Evolutionary conservation across 805 yeast genomes (phyloP).

Genomic region (Wickerhamiella brachini): DNA sequence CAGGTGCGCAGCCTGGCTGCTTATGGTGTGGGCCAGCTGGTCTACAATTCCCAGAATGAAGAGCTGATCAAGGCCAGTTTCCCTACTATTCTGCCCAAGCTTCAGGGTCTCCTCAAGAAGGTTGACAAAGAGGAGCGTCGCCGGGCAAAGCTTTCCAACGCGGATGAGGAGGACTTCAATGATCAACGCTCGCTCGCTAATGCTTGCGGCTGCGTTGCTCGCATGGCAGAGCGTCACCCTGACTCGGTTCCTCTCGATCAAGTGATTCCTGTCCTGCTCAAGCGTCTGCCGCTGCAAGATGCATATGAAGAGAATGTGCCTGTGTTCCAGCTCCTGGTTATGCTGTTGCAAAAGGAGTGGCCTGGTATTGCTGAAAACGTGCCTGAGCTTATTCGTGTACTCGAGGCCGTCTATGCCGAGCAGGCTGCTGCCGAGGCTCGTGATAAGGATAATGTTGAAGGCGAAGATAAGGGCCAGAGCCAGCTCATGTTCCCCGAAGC

Average conservation of each 20-base stretch:
- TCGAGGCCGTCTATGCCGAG: constrained; percentile 57
- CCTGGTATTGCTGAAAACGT: constrained; percentile 39
- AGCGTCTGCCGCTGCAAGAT: constrained; percentile 71
- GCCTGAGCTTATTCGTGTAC: constrained; percentile 44
- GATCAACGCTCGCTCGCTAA: constrained; percentile 79
- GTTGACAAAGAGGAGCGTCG: constrained; percentile 54
- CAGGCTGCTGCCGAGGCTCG: constrained; percentile 57
- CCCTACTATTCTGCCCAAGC: constrained; percentile 50
- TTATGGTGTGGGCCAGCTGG: constrained; percentile 78
- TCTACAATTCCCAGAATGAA: constrained; percentile 38
- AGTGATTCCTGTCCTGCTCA: constrained; percentile 57
- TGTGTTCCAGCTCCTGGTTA: constrained; percentile 62
- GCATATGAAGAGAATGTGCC: constrained; percentile 92
- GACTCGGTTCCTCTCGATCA: constrained; percentile 54
- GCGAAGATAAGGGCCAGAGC: constrained; percentile 66
- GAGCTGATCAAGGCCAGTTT: constrained; percentile 49
- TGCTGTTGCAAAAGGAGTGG: constrained; percentile 47
- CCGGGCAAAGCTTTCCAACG: constrained; percentile 27
- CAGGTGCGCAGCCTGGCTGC: constrained; percentile 85
- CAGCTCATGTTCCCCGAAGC: constrained; percentile 65
- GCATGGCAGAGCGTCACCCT: constrained; percentile 68
- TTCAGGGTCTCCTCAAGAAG: constrained; percentile 61
- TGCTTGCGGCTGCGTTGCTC: constrained; percentile 93
- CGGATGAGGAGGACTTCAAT: constrained; percentile 68
- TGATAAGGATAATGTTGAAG: constrained; percentile 64